phyloP scores from a whole-genome alignment of 106 monocot species.

The Allium cepa region DNA sequence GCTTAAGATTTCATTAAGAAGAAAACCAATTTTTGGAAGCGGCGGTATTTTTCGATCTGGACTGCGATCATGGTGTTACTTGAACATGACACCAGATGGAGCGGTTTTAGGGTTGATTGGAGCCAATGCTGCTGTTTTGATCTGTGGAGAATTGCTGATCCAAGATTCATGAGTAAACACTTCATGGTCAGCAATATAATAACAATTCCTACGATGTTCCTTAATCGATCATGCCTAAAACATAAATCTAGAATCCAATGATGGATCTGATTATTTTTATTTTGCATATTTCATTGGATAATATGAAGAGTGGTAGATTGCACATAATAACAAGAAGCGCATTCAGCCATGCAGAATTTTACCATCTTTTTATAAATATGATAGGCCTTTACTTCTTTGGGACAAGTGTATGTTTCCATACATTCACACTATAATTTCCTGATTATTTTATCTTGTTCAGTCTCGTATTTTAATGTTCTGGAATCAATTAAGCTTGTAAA shows the following conservation, averaged over 20 bases:
- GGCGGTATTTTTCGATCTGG: not conserved
- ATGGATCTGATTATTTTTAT: too few species aligned
- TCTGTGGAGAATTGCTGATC: conserved; percentile 65
- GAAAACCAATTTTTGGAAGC: not conserved
- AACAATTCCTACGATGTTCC: not conserved
- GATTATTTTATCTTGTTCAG: too few species aligned
- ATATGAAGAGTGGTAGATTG: conserved; percentile 62
- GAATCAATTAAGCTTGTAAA: too few species aligned
- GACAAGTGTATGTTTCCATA: conserved; percentile 37
- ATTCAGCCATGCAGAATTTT: conserved; percentile 64
- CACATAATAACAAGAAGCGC: conserved; percentile 82
- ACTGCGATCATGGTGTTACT: conserved; percentile 21
- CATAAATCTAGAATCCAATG: not conserved
- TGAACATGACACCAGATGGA: conserved; percentile 39
- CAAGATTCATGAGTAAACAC: conserved; percentile 63
- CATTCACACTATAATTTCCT: too few species aligned
- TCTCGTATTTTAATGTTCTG: too few species aligned
- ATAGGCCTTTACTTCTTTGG: conserved; percentile 89
- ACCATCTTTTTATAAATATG: conserved; percentile 78
- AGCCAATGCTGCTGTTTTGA: conserved; percentile 68
- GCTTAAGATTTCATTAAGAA: conserved; percentile 6
- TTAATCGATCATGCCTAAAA: not conserved
- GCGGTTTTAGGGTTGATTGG: conserved; percentile 61
- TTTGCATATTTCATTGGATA: conserved; percentile 10
- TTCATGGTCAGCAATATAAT: conserved; percentile 41